A percentile compares a stretch with the other conserved stretches of the same genome.
These are phyloP conservation scores for Penicillium griseofulvum DNA, from an alignment of 2,329 filamentous ascomycete genomes.

Conservation along the genomic window DNA sequence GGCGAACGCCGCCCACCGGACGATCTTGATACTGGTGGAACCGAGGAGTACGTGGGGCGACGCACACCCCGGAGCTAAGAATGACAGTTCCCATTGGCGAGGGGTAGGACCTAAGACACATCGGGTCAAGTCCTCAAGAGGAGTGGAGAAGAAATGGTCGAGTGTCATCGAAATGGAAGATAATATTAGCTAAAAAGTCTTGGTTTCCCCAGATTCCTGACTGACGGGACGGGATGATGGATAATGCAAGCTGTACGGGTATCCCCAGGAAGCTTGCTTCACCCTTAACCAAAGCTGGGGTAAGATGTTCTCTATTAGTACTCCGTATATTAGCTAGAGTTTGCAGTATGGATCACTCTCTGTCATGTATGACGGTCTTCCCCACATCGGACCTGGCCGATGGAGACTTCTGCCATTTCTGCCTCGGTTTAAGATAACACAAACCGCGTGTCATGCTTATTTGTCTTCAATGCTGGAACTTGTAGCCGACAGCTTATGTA, in stretches of 20 bases:
- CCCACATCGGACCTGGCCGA: constrained; percentile 7
- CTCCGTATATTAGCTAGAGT: neutral
- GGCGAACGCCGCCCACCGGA: constrained; percentile 1
- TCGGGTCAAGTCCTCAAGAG: neutral
- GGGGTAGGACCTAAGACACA: no score
- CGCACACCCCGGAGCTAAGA: neutral
- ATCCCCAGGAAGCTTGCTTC: neutral
- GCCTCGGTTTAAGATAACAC: neutral
- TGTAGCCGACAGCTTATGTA: neutral
- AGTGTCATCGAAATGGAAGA: neutral
- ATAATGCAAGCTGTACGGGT: neutral
- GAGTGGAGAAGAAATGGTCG: neutral
- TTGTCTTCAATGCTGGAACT: neutral
- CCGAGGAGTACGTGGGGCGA: neutral
- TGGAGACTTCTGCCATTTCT: neutral
- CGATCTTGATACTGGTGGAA: neutral
- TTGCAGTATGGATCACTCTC: neutral
- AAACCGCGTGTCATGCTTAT: neutral
- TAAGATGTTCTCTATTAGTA: neutral
- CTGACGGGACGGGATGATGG: neutral
- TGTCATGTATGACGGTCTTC: neutral
- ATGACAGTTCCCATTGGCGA: neutral
- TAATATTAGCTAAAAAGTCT: neutral
- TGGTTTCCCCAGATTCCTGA: neutral
- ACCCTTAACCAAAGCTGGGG: neutral